Base-by-base conservation (phyloP, 2,329 filamentous ascomycete species). In the Cadophora malorum region DNA sequence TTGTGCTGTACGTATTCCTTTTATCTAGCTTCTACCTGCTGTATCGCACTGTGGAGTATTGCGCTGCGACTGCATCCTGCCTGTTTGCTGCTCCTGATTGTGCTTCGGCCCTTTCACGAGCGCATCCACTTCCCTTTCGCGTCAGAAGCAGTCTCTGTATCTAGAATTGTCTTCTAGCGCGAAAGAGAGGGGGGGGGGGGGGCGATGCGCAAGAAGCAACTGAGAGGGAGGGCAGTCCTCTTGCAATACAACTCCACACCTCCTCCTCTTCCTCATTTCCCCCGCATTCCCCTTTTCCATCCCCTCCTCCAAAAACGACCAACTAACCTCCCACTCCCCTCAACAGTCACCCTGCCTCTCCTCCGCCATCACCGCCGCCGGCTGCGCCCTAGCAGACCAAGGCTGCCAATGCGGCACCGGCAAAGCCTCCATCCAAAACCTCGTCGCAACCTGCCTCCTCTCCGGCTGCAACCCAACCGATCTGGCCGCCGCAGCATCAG, bases 1-100 rank as follows among this genome's bases (percentile, higher is more conserved):
- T 5, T 83, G 82, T 71, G 80, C 81, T 72, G 81, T 83, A 79
- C 70, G 81, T 78, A 9, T 14, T 19, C 7, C 50, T 47, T 35
- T 53, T 19, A 38, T 3, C 50, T 45, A 28, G 28, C 59, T 45
- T 49, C 45, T 49, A 6, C 10, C 45, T 49, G 45, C 45, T 21
- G 2, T 49, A 8, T 49, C 10, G 9, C n/a, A 28, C 28, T 28
- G 28, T 28, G 28, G 3, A 3, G 3, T 28, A 5, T 28, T 28
- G 28, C 28, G 3, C 28, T 28, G 5, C 28, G 28, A 28, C 28
- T 28, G 28, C 5, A 28, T 28, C 28, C 28, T 28, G 28, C 28
- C 28, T 5, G 28, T 5, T 28, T 5, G 28, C 28, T 28, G 28
- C 28, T 38, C 9, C 35, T 14, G 9, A 9, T 38, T 38, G 3